Evolutionary conservation across 345 rosid species (phyloP).

Genomic region (Atalantia buxifolia): DNA sequence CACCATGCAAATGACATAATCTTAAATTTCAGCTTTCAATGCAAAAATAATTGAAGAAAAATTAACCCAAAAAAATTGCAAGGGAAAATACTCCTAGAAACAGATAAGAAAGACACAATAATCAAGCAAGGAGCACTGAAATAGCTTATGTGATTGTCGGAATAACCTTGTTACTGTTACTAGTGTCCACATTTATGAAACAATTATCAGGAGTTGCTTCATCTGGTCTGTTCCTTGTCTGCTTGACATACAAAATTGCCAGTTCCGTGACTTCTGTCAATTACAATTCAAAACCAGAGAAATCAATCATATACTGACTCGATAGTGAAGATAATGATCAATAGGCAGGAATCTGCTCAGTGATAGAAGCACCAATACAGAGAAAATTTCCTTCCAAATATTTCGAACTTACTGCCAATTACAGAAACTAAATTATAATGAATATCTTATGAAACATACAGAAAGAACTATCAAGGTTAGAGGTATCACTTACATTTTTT

Average conservation of each 20-base stretch:
- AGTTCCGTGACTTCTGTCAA: not conserved
- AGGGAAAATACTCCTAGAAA: not conserved
- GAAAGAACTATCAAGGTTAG: too few relatives aligned
- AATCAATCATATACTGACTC: not conserved
- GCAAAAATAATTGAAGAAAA: not conserved
- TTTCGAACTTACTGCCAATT: too few relatives aligned
- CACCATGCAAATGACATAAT: not conserved
- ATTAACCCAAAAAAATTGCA: not conserved
- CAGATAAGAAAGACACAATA: not conserved
- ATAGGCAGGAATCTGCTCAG: not conserved
- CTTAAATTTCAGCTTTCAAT: not conserved
- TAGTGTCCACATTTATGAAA: not conserved
- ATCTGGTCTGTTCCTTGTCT: not conserved
- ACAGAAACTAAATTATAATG: too few relatives aligned
- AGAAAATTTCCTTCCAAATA: not conserved
- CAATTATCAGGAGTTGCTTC: not conserved
- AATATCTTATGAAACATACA: too few relatives aligned
- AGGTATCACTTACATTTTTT: too few relatives aligned
- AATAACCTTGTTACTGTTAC: conserved; percentile 1
- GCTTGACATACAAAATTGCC: not conserved
- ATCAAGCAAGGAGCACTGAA: not conserved
- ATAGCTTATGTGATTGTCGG: not conserved
- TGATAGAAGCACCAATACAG: not conserved
- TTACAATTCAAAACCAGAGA: not conserved
- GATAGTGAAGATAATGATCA: not conserved